These are phyloP conservation scores for Flaveria bidentis DNA, from an alignment of 129 eudicot species.

Conservation along the genomic window DNA sequence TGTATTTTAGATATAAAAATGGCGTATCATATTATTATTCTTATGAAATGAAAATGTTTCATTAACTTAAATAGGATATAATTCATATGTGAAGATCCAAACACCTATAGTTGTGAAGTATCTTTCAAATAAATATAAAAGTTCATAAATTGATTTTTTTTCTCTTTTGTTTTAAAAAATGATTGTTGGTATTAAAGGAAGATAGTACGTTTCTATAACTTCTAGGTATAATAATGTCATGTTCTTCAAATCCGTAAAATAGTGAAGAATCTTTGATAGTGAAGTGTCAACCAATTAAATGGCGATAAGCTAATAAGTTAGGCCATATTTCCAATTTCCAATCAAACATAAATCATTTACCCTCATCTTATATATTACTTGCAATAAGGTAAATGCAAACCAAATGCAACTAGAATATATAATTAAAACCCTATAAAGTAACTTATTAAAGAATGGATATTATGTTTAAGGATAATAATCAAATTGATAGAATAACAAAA, in stretches of 20 bases:
- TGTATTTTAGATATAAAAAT: not conserved
- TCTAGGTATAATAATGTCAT: not conserved
- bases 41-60: not conserved
- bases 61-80: not conserved
- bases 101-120: not conserved
- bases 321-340: not conserved
- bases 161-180: not conserved
- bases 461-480: no score
- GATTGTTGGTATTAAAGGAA: not conserved
- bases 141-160: not conserved
- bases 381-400: conserved; percentile 19
- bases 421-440: no score
- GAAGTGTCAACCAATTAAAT: conserved; percentile 26
- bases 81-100: not conserved
- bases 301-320: conserved; percentile 2
- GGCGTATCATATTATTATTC: not conserved
- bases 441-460: no score
- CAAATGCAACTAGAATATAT: not conserved
- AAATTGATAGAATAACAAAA: no score
- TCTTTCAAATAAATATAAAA: not conserved
- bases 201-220: not conserved
- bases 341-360: not conserved
- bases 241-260: conserved; percentile 6
- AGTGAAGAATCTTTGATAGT: conserved; percentile 18
- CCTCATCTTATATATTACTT: not conserved